Conservation (phyloP, 768 basidiomycete genomes). For the Agrocybe pediades region DNA sequence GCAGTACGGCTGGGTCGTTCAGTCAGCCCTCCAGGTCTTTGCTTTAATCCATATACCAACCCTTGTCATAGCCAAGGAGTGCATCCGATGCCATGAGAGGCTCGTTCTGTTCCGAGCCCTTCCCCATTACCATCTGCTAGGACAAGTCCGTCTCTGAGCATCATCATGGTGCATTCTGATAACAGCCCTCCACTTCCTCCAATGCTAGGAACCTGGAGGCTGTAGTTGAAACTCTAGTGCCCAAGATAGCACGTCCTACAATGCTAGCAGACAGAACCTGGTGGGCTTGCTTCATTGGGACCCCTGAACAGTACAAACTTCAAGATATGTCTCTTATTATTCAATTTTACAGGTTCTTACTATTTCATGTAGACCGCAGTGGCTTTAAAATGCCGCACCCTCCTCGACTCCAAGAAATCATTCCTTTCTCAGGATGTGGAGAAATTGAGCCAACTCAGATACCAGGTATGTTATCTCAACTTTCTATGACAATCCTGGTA, state of each 20-base stretch:
- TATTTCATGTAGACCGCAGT: not conserved
- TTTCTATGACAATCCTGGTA: not conserved
- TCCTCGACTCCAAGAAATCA: not conserved
- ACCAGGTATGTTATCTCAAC: not conserved
- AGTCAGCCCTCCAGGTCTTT: not conserved
- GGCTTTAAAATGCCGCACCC: not conserved
- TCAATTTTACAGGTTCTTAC: not conserved
- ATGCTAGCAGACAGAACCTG: not conserved
- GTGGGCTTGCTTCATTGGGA: not conserved
- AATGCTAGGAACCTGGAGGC: too few species aligned
- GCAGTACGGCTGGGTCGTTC: not conserved
- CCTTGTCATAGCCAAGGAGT: not conserved
- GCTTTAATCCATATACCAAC: not conserved
- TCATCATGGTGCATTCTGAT: not conserved
- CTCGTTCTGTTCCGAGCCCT: not conserved
- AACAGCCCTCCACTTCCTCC: too few species aligned
- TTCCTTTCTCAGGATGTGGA: not conserved
- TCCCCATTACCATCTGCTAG: not conserved
- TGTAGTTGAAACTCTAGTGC: not conserved
- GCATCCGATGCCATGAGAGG: too few species aligned
- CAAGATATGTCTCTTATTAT: not conserved
- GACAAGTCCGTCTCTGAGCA: not conserved
- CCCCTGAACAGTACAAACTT: not conserved
- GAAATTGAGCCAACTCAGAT: not conserved
- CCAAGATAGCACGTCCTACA: not conserved